Evolutionary conservation across 2,329 filamentous ascomycete genomes (phyloP).

Genomic region (Phialemoniopsis sp.): DNA sequence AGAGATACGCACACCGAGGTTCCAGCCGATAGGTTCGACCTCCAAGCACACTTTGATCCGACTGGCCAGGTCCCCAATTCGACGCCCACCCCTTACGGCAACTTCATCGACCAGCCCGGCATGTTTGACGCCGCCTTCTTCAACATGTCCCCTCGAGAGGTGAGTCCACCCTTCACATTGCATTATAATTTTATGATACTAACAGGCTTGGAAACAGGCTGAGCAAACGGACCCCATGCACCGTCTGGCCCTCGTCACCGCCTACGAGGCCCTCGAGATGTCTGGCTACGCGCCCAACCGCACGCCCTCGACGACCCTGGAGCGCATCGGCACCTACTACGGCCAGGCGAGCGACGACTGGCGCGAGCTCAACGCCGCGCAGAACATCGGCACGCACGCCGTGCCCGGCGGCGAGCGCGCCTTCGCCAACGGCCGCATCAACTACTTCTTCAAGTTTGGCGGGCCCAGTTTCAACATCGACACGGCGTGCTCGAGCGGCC

Average conservation of each 20-base stretch:
- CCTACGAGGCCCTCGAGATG: conserved; percentile 78
- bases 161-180: too few species aligned
- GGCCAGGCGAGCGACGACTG: conserved; percentile 76
- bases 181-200: too few species aligned
- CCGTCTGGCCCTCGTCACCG: conserved; percentile 66
- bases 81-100: conserved; percentile 66
- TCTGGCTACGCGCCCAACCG: conserved; percentile 65
- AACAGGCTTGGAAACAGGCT: too few species aligned
- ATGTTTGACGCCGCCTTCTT: conserved; percentile 77
- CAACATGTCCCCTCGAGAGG: conserved; percentile 78
- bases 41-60: conserved; percentile 62
- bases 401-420: conserved; percentile 46
- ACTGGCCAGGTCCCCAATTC: conserved; percentile 61
- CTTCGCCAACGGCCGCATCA: conserved; percentile 46
- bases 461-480: conserved; percentile 33
- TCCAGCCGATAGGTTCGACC: conserved; percentile 65
- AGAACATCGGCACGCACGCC: conserved; percentile 58
- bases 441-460: conserved; percentile 35
- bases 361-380: conserved; percentile 68
- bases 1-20: conserved; percentile 61
- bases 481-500: conserved; percentile 33
- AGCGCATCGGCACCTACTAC: conserved; percentile 68
- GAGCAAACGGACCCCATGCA: conserved; percentile 74
- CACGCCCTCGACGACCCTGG: conserved; percentile 57
- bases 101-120: conserved; percentile 66